phyloP scores from a whole-genome alignment of 805 yeast genomes.

The Candida nanaspora region DNA sequence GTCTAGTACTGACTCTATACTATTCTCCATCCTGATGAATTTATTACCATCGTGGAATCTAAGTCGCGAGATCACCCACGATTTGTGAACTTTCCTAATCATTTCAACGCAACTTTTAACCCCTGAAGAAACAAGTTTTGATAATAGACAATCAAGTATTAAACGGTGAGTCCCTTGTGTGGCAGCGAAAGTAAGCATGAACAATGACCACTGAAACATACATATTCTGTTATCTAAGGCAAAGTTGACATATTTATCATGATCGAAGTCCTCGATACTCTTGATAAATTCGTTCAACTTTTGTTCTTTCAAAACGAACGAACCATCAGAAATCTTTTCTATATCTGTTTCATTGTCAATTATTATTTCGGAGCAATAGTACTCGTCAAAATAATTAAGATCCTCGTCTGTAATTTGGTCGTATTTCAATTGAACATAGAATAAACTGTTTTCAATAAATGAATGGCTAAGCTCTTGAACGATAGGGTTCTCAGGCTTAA shows the following conservation, averaged over 20 bases:
- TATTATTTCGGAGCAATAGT: conserved; percentile 15
- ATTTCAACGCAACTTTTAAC: conserved; percentile 19
- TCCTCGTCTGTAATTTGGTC: conserved; percentile 10
- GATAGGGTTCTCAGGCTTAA: conserved; percentile 5
- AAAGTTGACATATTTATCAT: conserved; percentile 11
- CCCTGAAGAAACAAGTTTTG: conserved; percentile 16
- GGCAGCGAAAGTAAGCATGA: conserved; percentile 20
- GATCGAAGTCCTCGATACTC: conserved; percentile 5
- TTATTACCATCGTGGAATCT: conserved; percentile 2
- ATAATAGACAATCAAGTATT: conserved; percentile 19
- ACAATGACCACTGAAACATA: conserved; percentile 24
- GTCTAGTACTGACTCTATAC: not conserved
- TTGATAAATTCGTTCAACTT: not conserved
- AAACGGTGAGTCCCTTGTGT: conserved; percentile 18
- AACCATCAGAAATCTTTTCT: not conserved
- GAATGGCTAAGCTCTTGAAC: conserved; percentile 14
- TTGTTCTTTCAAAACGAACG: not conserved
- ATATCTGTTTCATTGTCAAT: conserved; percentile 4
- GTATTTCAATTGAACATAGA: conserved; percentile 16
- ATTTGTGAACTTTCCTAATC: conserved; percentile 14
- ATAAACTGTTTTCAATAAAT: conserved; percentile 13
- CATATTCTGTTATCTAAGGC: conserved; percentile 24
- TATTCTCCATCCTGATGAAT: not conserved
- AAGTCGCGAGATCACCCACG: conserved; percentile 21
- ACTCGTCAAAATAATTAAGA: conserved; percentile 8